Conservation (phyloP, 108 stramenopile genomes). For the Nannochloropsis granulata region DNA sequence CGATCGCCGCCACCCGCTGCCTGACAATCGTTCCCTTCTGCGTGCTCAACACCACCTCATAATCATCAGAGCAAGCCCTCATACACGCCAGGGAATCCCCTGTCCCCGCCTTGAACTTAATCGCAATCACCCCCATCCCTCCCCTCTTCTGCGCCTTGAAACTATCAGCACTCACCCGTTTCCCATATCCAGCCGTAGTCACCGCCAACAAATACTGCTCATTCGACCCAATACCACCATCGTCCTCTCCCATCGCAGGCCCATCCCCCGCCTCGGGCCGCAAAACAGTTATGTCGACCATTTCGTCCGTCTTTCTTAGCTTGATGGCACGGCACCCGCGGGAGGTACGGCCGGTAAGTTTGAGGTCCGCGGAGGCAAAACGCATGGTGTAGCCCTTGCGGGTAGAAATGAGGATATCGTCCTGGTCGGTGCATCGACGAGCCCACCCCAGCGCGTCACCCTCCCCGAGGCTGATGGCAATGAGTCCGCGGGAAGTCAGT, state of each 20-base stretch:
- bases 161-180: conserved; percentile 56
- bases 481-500: conserved; percentile 61
- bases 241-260: conserved; percentile 42
- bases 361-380: conserved; percentile 45
- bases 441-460: conserved; percentile 74
- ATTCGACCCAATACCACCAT: background rate
- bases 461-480: conserved; percentile 54
- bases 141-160: conserved; percentile 54
- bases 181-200: conserved; percentile 70
- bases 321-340: conserved; percentile 66
- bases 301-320: conserved; percentile 53
- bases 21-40: conserved; percentile 72
- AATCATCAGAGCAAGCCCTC: conserved; percentile 58
- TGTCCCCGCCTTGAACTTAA: conserved; percentile 61
- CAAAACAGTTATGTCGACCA: conserved; percentile 51
- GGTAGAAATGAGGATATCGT: conserved; percentile 66
- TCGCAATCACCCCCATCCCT: conserved; percentile 63
- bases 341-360: conserved; percentile 60
- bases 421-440: conserved; percentile 50
- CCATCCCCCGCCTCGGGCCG: background rate
- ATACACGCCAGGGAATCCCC: conserved; percentile 56
- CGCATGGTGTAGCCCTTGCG: conserved; percentile 56
- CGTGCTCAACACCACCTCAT: conserved; percentile 72
- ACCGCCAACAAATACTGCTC: conserved; percentile 55
- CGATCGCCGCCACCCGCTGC: conserved; percentile 57